Evolutionary conservation across 768 basidiomycete genomes (phyloP), one percentile per base, ranked within the genome.

Genomic region (Podaxis sp.): DNA sequence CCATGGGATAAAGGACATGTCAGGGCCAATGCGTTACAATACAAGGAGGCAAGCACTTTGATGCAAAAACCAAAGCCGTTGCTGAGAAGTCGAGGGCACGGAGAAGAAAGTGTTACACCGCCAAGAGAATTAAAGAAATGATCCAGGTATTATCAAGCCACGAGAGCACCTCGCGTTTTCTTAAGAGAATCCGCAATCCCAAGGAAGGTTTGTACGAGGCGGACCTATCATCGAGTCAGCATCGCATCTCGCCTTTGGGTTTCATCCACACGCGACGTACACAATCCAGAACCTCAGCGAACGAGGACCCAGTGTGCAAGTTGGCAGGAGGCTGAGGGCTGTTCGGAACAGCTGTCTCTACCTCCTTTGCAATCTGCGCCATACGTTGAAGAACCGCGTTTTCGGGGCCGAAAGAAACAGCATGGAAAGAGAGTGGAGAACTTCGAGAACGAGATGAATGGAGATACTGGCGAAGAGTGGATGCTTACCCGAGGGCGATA

Each of bases 131-230:
- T 30, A 30, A 30, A 30, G 28, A 30, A 30, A 28, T 28, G 4
- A 26, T 26, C 26, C 26, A n/a, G n/a, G n/a, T n/a, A 28, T 28
- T 28, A 28, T 61, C 30, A 61, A 46, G 44, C 71, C 64, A 85
- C 68, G 58, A 87, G 68, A 22, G 80, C 76, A 0, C 82, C 86
- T 66, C 86, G 73, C 2, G 85, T 82, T 66, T 83, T 87, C 65
- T 77, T 76, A 71, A 87, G 68, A 0, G 86, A 85, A 56, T 85
- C 83, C 0, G 85, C 85, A 58, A 87, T 78, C 30, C 80, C 80
- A 26, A 87, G 67, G 77, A 87, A 87, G 2, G 86, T 82, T 66
- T 86, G 76, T 0, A 85, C 80, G 7, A 87, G 77, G 62, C 77
- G 79, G 12, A 86, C 76, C 85, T 87, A 63, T 33, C 24, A 48